Base-by-base conservation (phyloP, 1,284 basidiomycete genomes). In the Rugosomyces carneus region DNA sequence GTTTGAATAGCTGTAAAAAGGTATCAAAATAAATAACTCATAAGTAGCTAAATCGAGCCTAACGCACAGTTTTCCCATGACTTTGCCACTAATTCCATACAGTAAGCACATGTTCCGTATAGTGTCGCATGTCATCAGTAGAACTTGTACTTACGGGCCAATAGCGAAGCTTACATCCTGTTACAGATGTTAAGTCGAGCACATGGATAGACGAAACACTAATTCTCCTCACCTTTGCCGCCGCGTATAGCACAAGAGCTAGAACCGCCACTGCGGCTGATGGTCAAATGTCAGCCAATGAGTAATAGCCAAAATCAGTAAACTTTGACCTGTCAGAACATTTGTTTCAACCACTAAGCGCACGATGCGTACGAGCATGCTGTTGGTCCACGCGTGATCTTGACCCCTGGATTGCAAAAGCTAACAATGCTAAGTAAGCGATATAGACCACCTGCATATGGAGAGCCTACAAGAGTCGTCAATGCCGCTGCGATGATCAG, bases 341-440 rank as follows among this genome's bases (percentile, higher is more conserved):
- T 34, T 57, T 15, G 55, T 57, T 24, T 57, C 55, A 1, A 57
- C 37, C 32, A 49, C 54, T 32, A 57, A 39, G 11, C 52, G 51
- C 11, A 55, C 46, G 20, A 57, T 49, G 15, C 48, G 50, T 27
- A 48, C 47, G 20, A 57, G 47, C 5, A 57, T 32, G 19, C 52
- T 15, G 43, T 55, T 43, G 38, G 44, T 52, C 20, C 44, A 40
- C 42, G 34, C 37, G 32, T 24, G 46, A 37, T 23, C 42, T 23
- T 37, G 36, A 20, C 10, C 48, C 8, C 50, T 50, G 5, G 52
- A 42, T 31, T 47, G 39, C 2, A 50, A 42, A 8, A 51, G 42
- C 50, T 51, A 16, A 34, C 13, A 8, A 8, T 34, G 6, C 3
- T 8, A 15, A n/a, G 15, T 34, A 16, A 2, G 19, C 3, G 3